Base-by-base conservation (phyloP, 2,329 filamentous ascomycete species). In the Aspergillus quadricinctus region DNA sequence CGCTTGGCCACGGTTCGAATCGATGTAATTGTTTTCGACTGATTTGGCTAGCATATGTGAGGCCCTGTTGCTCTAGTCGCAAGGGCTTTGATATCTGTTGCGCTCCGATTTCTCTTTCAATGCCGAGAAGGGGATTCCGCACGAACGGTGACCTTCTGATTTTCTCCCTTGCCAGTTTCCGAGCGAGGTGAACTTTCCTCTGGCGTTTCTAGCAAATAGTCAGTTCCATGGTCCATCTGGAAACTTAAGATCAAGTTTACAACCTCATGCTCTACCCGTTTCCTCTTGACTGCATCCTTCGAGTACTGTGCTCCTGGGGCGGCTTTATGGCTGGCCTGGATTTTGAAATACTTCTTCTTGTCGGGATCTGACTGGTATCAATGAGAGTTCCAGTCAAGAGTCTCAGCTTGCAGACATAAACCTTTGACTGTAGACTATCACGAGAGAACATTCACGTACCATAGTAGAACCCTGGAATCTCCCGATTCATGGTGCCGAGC, bases 281-380 rank as follows among this genome's bases (percentile, higher is more conserved):
- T 83, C 61, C 77, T 78, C 71, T 83, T 86, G 55, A 88, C 81
- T 6, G 79, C 78, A 48, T 82, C 76, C n/a, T 77, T 73, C 8
- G 85, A 84, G 75, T 85, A 88, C 17, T 78, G 72, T 0, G 81
- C 76, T 7, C 69, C 72, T 1, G 74, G 60, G 0, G 83, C 79
- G 0, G 83, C 83, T 17, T 78, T 78, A 58, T 79, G 74, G 53
- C 74, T 77, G 25, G 74, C 64, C 66, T 88, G 83, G 50, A 89
- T 81, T 64, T 84, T 86, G 72, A 89, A 90, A 66, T 89, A 90
- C 61, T 83, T 87, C 40, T 80, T 80, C 69, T 84, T 88, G 46
- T 79, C 78, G 11, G 70, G 62, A 56, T 77, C 74, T 77, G 59
- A 21, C 25, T 53, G n/a, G 21, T 27, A 14, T 53, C 37, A 14